A percentile compares a stretch with the other conserved stretches of the same genome.
Evolutionary conservation across 371 early-diverging fungal genomes (phyloP).

Genomic region (Mortierella sp.): DNA sequence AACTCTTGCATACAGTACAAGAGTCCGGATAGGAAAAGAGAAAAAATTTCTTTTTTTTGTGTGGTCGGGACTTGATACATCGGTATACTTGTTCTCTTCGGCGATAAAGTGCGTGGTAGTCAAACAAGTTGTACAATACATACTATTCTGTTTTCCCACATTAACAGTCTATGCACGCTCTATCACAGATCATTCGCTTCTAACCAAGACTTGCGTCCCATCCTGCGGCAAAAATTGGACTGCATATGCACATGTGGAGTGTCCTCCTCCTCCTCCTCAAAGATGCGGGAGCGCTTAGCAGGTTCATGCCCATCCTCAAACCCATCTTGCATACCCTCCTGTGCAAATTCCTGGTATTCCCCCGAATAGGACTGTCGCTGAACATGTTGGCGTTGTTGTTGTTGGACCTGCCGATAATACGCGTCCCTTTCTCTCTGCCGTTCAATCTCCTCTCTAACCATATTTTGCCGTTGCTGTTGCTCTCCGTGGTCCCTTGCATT

Average conservation of each 20-base stretch:
- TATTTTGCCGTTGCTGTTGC: slow-evolving; percentile 8
- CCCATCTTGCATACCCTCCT: background rate
- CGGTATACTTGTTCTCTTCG: too few relatives aligned
- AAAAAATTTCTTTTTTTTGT: too few relatives aligned
- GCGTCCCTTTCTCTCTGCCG: slow-evolving; percentile 16
- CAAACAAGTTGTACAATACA: too few relatives aligned
- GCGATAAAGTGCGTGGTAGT: too few relatives aligned
- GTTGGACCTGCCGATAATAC: slow-evolving; percentile 1
- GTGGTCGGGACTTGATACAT: too few relatives aligned
- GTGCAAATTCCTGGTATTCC: background rate
- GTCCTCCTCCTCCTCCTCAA: background rate
- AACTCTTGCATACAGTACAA: too few relatives aligned
- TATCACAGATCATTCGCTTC: slow-evolving; percentile 25
- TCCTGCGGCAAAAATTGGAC: slow-evolving; percentile 3
- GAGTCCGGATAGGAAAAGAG: too few relatives aligned
- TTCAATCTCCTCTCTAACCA: slow-evolving; percentile 19
- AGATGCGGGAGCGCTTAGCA: slow-evolving; percentile 1
- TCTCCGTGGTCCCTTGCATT: slow-evolving; percentile 1
- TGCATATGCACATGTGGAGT: background rate
- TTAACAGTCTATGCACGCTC: too few relatives aligned
- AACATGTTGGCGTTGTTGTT: slow-evolving; percentile 1
- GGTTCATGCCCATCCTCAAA: background rate
- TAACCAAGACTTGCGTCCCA: slow-evolving; percentile 37
- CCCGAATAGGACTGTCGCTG: background rate
- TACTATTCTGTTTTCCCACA: too few relatives aligned